Base-by-base conservation (phyloP, 805 yeast species). In the Saccharomycopsis selenospora region DNA sequence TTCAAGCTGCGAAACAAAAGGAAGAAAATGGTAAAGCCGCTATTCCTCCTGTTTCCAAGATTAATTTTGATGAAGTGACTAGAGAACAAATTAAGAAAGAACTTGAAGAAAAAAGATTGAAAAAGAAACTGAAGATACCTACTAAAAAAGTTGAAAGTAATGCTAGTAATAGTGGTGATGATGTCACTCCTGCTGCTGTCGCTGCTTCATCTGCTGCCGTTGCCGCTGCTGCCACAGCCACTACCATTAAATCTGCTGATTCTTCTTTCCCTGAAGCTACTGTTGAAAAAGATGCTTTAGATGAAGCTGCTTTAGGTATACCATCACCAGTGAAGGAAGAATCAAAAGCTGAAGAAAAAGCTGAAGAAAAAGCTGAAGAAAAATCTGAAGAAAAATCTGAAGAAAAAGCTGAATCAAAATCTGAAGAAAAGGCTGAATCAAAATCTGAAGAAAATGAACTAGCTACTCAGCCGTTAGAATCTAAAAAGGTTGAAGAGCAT, bases 161-260 rank as follows among this genome's bases (percentile, higher is more conserved):
- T 53, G 80, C 70, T 57, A 66, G 70, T 50, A 27, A 11, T 27
- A 14, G 38, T 7, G 38, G 68, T 69, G 61, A 69, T 62, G 54
- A 61, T 6, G 59, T 60, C 11, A 55, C 13, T n/a, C 7, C 11
- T 18, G 30, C n/a, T 20, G 40, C 14, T 20, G 43, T 17, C 20
- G 17, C 4, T 20, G 7, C 24, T 10, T 13, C 40, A 2, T 22
- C 38, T n/a, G 6, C 25, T 17, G 42, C 18, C 6, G n/a, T 6
- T n/a, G 42, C 18, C 8, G 22, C 6, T 6, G 14, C 26, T 10
- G 4, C 36, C 5, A 44, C 40, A 17, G 5, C 25, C 14, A 25
- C 18, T 14, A 7, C 10, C 24, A 14, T 11, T 13, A 14, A 20
- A 14, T 22, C 7, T 10, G 24, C 6, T 11, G 30, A 22, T n/a